Conservation (phyloP, 1,284 basidiomycete species). For the Puccinia triticina region DNA sequence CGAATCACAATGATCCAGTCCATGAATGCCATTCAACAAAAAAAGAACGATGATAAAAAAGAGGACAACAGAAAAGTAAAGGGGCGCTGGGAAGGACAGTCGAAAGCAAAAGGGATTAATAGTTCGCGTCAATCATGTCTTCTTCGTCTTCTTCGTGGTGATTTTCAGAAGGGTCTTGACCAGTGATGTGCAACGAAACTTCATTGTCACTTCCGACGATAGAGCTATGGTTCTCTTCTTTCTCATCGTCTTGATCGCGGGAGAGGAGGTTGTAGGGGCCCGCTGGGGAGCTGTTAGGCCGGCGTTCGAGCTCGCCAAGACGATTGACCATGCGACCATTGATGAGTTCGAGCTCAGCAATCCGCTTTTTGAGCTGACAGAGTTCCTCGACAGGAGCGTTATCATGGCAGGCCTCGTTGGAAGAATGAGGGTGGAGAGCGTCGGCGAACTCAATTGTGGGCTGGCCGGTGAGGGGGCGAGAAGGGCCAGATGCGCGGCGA, state of each 20-base stretch:
- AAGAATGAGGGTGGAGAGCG: background rate
- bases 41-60: background rate
- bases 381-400: background rate
- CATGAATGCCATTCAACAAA: no score
- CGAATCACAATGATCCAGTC: no score
- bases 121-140: background rate
- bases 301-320: background rate
- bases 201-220: no score
- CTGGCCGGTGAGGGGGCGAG: background rate
- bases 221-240: no score
- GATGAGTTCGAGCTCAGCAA: conserved; percentile 2
- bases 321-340: conserved; percentile 1
- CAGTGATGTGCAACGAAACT: background rate
- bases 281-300: background rate
- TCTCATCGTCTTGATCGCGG: background rate
- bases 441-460: background rate
- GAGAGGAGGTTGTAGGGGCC: background rate
- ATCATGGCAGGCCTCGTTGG: background rate
- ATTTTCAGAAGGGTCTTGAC: background rate
- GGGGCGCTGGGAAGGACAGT: background rate
- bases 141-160: background rate
- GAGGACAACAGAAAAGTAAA: background rate
- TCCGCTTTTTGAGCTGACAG: conserved; percentile 16
- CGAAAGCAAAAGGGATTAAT: background rate
- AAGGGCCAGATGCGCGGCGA: background rate